phyloP scores from a whole-genome alignment of 2,329 filamentous ascomycete species.

The Rutstroemia sp. region DNA sequence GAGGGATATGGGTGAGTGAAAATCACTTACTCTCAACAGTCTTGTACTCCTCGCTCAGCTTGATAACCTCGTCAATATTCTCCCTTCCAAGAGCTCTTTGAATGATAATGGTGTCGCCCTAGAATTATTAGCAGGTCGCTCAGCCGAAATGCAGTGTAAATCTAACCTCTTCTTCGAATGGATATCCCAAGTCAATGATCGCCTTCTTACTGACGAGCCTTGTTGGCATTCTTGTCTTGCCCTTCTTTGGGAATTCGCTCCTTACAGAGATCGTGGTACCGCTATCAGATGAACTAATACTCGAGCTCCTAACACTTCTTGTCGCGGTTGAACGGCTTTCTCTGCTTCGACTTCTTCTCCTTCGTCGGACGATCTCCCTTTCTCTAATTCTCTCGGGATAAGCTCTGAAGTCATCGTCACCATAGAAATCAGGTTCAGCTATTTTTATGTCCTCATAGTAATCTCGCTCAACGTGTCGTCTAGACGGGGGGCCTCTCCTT shows the following conservation, averaged over 20 bases:
- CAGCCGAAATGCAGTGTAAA: background rate
- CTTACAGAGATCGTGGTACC: conserved; percentile 38
- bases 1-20: background rate
- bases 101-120: conserved; percentile 77
- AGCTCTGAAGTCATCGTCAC: conserved; percentile 64
- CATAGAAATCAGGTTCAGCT: conserved; percentile 60
- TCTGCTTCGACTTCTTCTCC: conserved; percentile 27
- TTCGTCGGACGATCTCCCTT: conserved; percentile 48
- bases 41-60: conserved; percentile 70
- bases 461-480: conserved; percentile 48
- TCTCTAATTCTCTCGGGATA: conserved; percentile 54
- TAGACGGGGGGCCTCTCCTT: conserved; percentile 51
- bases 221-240: conserved; percentile 82
- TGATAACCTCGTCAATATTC: conserved; percentile 85
- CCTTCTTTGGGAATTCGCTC: conserved; percentile 68
- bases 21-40: conserved; percentile 38
- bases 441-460: conserved; percentile 57
- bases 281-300: conserved; percentile 37
- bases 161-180: conserved; percentile 76
- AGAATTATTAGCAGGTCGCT: conserved; percentile 28
- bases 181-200: conserved; percentile 77
- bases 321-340: conserved; percentile 20
- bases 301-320: conserved; percentile 31
- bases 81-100: conserved; percentile 79
- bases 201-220: conserved; percentile 74